Percentiles rank a stretch among this genome's conserved stretches.
Conservation (phyloP, 2,329 filamentous ascomycete species). For the Neofusicoccum kwambonambiense region DNA sequence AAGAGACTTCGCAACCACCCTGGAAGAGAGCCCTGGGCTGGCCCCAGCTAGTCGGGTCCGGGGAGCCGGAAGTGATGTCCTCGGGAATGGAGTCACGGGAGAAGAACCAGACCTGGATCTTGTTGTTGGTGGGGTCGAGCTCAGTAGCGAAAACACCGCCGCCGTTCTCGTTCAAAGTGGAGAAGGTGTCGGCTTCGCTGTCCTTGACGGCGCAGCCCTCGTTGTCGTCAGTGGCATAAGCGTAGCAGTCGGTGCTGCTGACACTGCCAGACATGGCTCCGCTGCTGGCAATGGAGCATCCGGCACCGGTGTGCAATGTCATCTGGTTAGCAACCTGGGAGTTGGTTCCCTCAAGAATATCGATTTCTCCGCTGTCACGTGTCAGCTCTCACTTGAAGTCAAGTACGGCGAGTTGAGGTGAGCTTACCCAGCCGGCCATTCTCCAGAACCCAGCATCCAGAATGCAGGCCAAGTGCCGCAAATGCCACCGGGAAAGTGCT, state of each 20-base stretch:
- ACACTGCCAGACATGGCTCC: constrained; percentile 51
- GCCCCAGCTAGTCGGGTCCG: constrained; percentile 69
- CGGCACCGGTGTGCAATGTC: constrained; percentile 49
- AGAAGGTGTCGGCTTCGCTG: constrained; percentile 42
- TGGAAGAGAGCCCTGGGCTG: constrained; percentile 66
- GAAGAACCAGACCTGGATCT: constrained; percentile 83
- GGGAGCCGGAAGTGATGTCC: constrained; percentile 60
- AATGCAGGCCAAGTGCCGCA: constrained; percentile 51
- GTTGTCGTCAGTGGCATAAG: constrained; percentile 40
- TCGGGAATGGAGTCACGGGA: constrained; percentile 63
- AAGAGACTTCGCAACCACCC: constrained; percentile 68
- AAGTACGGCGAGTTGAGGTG: not conserved
- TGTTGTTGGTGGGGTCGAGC: constrained; percentile 62
- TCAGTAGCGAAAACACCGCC: constrained; percentile 49
- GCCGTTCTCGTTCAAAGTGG: constrained; percentile 50
- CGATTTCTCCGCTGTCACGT: constrained; percentile 43
- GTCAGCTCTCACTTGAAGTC: not conserved
- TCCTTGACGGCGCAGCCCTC: constrained; percentile 45
- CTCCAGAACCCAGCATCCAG: constrained; percentile 37
- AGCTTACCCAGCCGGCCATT: constrained; percentile 33
- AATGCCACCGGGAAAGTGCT: constrained; percentile 50
- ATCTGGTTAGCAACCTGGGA: constrained; percentile 42
- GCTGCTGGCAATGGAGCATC: constrained; percentile 42
- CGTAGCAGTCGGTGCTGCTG: constrained; percentile 50
- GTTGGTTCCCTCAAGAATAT: constrained; percentile 51